Conservation (phyloP, 352 stramenopile genomes). For the Phytophthora multivora region DNA sequence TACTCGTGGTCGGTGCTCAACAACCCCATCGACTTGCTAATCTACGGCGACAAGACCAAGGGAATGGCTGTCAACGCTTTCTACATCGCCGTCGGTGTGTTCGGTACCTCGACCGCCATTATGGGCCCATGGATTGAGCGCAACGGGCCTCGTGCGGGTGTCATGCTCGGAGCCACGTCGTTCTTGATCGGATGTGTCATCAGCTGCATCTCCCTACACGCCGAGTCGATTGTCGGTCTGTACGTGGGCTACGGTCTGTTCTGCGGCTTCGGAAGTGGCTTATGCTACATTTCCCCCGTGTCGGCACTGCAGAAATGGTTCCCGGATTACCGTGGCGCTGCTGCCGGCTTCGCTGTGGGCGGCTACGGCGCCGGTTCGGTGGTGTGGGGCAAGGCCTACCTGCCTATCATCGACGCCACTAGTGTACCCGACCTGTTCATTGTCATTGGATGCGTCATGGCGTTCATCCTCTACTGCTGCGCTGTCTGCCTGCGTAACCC, state of each 20-base stretch:
- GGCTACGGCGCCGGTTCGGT: slow-evolving; percentile 68
- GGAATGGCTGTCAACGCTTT: slow-evolving; percentile 74
- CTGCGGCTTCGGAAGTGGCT: slow-evolving; percentile 60
- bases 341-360: slow-evolving; percentile 69
- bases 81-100: slow-evolving; percentile 70
- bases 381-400: slow-evolving; percentile 70
- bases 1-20: slow-evolving; percentile 85
- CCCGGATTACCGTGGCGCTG: slow-evolving; percentile 71
- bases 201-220: slow-evolving; percentile 52
- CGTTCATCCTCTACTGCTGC: slow-evolving; percentile 43
- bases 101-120: slow-evolving; percentile 62
- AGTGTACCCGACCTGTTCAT: slow-evolving; percentile 56
- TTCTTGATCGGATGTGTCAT: slow-evolving; percentile 64
- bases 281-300: slow-evolving; percentile 82
- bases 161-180: slow-evolving; percentile 51
- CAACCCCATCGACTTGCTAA: slow-evolving; percentile 58
- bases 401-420: slow-evolving; percentile 56
- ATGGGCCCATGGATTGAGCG: slow-evolving; percentile 77
- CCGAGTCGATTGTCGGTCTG: slow-evolving; percentile 48
- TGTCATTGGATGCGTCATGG: slow-evolving; percentile 52
- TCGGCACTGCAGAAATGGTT: slow-evolving; percentile 84
- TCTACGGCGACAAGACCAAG: slow-evolving; percentile 53
- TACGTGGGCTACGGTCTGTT: slow-evolving; percentile 78
- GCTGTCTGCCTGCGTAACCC: slow-evolving; percentile 52
- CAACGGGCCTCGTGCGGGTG: slow-evolving; percentile 52